Evolutionary conservation across 2,329 filamentous ascomycete species (phyloP), one percentile per base, ranked within the genome.

Genomic region (Shiraia sp.): DNA sequence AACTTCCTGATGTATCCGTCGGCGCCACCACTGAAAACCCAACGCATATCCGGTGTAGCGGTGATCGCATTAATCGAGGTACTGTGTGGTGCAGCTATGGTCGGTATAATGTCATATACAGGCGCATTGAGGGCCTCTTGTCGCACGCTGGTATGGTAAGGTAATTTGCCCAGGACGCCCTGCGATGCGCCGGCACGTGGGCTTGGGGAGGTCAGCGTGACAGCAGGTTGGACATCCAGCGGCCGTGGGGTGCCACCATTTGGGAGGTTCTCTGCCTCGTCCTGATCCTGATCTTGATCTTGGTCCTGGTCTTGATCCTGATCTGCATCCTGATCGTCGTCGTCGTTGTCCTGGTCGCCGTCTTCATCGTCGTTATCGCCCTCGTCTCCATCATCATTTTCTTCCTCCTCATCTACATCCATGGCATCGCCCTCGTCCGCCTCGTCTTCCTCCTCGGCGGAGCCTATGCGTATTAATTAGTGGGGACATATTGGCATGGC

Each of bases 1-100:
- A 95, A 97, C 69, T 96, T 97, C 42, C 93, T 83, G 50, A 99
- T 92, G 64, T 96, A 99, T 33, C 93, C 92, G 71, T 99, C 93
- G 0, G 88, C 86, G 1, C 93, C 93, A 26, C 93, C 93, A 9
- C 86, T 96, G 66, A 97, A 91, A 68, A 95, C 92, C 80, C 90
- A 97, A 40, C 90, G 82, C 77, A 96, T 86, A 68, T 99, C 93
- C 2, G 90, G 91, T 0, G 93, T 99, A 23, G 93, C 86, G 16
- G 90, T 85, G 44, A 99, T 81, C 8, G 90, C 86, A 65, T 99
- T 99, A 70, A 99, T 89, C 38, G 90, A 96, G 3, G 93, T 99
- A 49, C 90, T 88, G 68, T 96, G 91, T 1, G 93, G 93, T 3
- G 93, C 93, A 2, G 93, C 93, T 73, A 97, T 97, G 15, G 93